Percentiles rank a stretch among this genome's conserved stretches.
Evolutionary conservation across 2,329 filamentous ascomycete species (phyloP).

Genomic region (Cadophora sp.): DNA sequence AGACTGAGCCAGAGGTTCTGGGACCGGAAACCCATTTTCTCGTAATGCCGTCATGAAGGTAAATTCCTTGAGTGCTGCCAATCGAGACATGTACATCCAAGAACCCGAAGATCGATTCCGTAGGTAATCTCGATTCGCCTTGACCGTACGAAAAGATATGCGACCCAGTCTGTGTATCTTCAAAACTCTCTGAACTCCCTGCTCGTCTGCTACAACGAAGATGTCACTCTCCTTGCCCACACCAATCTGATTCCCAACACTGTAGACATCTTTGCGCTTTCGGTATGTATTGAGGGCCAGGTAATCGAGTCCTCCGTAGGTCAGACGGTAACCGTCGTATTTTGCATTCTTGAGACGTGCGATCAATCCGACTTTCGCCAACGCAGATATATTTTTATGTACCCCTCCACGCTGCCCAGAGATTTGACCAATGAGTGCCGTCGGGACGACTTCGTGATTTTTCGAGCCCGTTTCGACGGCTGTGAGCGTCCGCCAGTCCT

Average conservation of each 20-base stretch:
- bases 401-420: slow-evolving; percentile 84
- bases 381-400: slow-evolving; percentile 83
- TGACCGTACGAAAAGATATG: slow-evolving; percentile 96
- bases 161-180: slow-evolving; percentile 96
- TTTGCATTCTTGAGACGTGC: slow-evolving; percentile 93
- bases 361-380: slow-evolving; percentile 92
- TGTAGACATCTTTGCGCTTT: slow-evolving; percentile 81
- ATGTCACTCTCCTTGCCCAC: slow-evolving; percentile 99
- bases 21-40: slow-evolving; percentile 87
- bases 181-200: slow-evolving; percentile 79
- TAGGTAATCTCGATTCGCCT: slow-evolving; percentile 94
- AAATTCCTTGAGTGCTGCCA: slow-evolving; percentile 93
- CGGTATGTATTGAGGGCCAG: slow-evolving; percentile 92
- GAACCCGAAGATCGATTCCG: slow-evolving; percentile 80
- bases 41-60: slow-evolving; percentile 90
- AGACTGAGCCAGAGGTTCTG: slow-evolving; percentile 85
- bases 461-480: slow-evolving; percentile 93
- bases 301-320: slow-evolving; percentile 96
- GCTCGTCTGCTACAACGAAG: slow-evolving; percentile 85
- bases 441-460: slow-evolving; percentile 97
- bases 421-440: slow-evolving; percentile 83
- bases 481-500: slow-evolving; percentile 95
- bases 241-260: slow-evolving; percentile 91
- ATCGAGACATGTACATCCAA: slow-evolving; percentile 97
- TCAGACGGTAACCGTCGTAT: slow-evolving; percentile 96